Percentiles rank a stretch among this genome's conserved stretches.
These are phyloP conservation scores for Sphaerosporella brunnea DNA, from an alignment of 495 filamentous ascomycete species.

Conservation along the genomic window DNA sequence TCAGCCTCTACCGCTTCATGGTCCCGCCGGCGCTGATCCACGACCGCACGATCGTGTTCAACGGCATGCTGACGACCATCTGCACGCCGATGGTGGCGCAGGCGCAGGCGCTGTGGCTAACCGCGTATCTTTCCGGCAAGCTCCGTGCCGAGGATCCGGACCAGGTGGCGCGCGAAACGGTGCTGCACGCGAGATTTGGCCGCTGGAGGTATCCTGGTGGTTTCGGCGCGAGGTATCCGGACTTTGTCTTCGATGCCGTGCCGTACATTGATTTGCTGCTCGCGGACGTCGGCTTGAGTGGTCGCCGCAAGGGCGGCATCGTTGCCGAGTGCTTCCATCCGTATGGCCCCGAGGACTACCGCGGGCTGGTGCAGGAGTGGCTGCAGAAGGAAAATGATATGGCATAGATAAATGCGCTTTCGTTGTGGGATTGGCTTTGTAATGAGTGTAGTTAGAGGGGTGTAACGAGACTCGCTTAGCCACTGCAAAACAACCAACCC, in stretches of 20 bases:
- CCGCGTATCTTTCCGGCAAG: conserved; percentile 40
- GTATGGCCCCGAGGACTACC: background rate
- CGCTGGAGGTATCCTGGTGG: conserved; percentile 51
- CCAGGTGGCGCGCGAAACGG: conserved; percentile 36
- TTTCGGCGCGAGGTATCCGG: conserved; percentile 44
- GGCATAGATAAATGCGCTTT: background rate
- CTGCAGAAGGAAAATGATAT: background rate
- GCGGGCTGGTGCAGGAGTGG: conserved; percentile 1
- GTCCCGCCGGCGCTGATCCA: conserved; percentile 35
- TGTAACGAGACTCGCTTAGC: too few relatives aligned
- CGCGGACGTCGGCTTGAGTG: conserved; percentile 42
- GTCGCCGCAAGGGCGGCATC: conserved; percentile 11
- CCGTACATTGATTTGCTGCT: conserved; percentile 63
- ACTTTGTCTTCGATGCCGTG: conserved; percentile 57
- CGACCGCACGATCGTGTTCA: conserved; percentile 21
- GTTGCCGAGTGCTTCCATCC: conserved; percentile 1
- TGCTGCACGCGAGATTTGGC: conserved; percentile 48
- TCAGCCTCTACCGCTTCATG: conserved; percentile 50
- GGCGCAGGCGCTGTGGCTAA: conserved; percentile 51
- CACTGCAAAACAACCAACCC: too few relatives aligned
- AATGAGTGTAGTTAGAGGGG: too few relatives aligned
- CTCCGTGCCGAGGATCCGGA: conserved; percentile 13
- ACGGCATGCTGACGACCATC: conserved; percentile 16
- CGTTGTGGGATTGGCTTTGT: too few relatives aligned
- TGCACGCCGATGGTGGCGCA: conserved; percentile 19